Percentiles rank a stretch among this genome's conserved stretches.
phyloP scores from a whole-genome alignment of 1,284 basidiomycete species.

The Cutaneotrichosporon arboriforme region DNA sequence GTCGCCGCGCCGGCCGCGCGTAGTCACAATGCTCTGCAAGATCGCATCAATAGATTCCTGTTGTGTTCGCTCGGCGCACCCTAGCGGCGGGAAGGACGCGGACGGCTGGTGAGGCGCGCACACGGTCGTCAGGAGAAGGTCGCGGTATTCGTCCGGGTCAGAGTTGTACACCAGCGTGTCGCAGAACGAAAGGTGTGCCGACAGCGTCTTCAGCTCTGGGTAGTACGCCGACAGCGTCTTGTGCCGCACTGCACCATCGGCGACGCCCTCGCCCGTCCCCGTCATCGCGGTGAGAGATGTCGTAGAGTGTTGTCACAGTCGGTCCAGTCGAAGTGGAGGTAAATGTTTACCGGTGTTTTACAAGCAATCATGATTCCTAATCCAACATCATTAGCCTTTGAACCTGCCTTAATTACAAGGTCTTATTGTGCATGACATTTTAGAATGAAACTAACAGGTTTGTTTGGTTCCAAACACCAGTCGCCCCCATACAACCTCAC shows the following conservation, averaged over 20 bases:
- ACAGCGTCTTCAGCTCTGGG: conserved; percentile 23
- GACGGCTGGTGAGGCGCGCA: conserved; percentile 15
- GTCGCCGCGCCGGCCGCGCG: conserved; percentile 12
- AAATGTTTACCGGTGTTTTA: no score
- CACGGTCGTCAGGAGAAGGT: conserved; percentile 20
- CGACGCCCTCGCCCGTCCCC: background rate
- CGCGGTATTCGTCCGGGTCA: conserved; percentile 25
- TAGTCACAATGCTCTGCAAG: conserved; percentile 20
- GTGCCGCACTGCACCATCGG: conserved; percentile 18
- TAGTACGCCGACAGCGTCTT: conserved; percentile 43
- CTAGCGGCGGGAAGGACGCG: background rate
- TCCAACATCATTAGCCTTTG: no score
- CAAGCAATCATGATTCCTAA: no score
- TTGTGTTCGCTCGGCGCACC: background rate
- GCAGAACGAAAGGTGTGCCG: conserved; percentile 9
- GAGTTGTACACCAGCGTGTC: conserved; percentile 11
- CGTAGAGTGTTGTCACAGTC: background rate
- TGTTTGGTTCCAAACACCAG: conserved; percentile 7
- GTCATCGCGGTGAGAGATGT: no score
- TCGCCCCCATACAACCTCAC: no score
- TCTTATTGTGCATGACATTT: background rate
- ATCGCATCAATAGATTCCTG: conserved; percentile 35
- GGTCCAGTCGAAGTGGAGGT: background rate
- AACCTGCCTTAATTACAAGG: no score
- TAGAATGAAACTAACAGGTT: background rate